phyloP scores from a whole-genome alignment of 495 filamentous ascomycete species.

The Aspergillus saccharolyticus region DNA sequence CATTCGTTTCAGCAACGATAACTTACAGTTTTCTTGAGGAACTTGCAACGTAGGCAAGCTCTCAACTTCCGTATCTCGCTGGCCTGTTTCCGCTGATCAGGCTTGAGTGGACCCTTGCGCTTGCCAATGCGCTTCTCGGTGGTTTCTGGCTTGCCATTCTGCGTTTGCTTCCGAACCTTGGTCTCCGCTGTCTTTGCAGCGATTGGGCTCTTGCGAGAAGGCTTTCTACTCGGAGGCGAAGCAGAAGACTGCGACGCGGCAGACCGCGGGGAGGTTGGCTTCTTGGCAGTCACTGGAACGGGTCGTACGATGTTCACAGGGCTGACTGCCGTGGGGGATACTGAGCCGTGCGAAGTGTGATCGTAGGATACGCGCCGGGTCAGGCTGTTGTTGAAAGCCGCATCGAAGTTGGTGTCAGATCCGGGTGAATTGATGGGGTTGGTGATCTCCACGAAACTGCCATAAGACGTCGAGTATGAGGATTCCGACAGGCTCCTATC shows the following conservation, averaged over 20 bases:
- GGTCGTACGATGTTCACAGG: constrained; percentile 60
- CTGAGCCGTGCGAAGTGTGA: constrained; percentile 40
- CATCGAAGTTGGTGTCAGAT: constrained; percentile 62
- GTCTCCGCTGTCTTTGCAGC: constrained; percentile 75
- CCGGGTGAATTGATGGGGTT: constrained; percentile 64
- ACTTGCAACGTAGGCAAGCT: constrained; percentile 93
- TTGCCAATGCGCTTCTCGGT: constrained; percentile 87
- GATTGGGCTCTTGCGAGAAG: constrained; percentile 65
- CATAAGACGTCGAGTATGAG: constrained; percentile 67
- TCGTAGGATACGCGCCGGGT: constrained; percentile 32
- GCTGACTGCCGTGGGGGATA: constrained; percentile 54
- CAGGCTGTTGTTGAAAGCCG: constrained; percentile 51
- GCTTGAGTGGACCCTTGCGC: constrained; percentile 77
- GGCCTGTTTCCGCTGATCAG: constrained; percentile 91
- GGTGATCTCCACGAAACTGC: constrained; percentile 76
- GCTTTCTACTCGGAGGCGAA: constrained; percentile 63
- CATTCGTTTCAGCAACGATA: neutral
- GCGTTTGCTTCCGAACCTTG: constrained; percentile 67
- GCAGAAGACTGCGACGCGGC: constrained; percentile 57
- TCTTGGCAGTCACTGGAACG: constrained; percentile 63
- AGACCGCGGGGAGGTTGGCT: constrained; percentile 54
- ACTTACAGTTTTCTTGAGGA: constrained; percentile 82
- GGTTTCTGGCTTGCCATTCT: constrained; percentile 68
- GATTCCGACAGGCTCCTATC: constrained; percentile 79
- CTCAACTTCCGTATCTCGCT: constrained; percentile 89